Conservation (phyloP, 2,329 filamentous ascomycete genomes). For the Metarhizium robertsii region DNA sequence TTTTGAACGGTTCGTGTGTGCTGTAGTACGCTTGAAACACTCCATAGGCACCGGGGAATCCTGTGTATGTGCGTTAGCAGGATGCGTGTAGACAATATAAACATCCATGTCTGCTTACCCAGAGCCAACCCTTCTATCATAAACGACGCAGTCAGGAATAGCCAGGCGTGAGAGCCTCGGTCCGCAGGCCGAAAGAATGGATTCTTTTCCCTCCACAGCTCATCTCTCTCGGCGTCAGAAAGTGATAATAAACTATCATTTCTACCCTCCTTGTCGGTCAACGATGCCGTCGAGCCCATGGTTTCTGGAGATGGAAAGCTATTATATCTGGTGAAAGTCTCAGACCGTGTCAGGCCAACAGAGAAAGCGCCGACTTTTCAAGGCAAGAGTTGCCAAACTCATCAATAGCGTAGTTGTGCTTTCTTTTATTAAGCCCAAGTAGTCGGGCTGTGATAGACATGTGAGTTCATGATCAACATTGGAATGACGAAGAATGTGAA, state of each 20-base stretch:
- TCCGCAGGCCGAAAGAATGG: conserved; percentile 11
- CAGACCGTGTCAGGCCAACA: neutral
- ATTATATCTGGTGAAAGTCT: neutral
- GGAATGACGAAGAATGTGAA: neutral
- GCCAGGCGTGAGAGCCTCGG: conserved; percentile 26
- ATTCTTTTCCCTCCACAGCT: neutral
- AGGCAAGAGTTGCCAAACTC: neutral
- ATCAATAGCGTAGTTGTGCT: neutral
- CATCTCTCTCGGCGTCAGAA: neutral
- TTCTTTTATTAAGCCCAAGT: neutral
- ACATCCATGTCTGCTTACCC: conserved; percentile 1
- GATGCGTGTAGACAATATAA: neutral
- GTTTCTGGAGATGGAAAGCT: too few relatives aligned
- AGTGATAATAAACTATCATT: neutral
- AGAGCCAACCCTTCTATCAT: conserved; percentile 12
- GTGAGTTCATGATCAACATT: neutral
- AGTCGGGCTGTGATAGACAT: neutral
- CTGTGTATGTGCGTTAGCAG: conserved; percentile 21
- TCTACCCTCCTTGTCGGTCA: conserved; percentile 1
- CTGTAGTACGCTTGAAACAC: conserved; percentile 59
- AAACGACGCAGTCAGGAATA: conserved; percentile 16
- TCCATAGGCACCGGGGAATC: conserved; percentile 55
- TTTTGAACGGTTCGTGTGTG: conserved; percentile 43
- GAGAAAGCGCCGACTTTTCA: neutral
- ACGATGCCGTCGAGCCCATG: neutral